Percentiles rank a stretch among this genome's conserved stretches.
Conservation (phyloP, 2,329 filamentous ascomycete genomes). For the Gaeumannomyces sp. region DNA sequence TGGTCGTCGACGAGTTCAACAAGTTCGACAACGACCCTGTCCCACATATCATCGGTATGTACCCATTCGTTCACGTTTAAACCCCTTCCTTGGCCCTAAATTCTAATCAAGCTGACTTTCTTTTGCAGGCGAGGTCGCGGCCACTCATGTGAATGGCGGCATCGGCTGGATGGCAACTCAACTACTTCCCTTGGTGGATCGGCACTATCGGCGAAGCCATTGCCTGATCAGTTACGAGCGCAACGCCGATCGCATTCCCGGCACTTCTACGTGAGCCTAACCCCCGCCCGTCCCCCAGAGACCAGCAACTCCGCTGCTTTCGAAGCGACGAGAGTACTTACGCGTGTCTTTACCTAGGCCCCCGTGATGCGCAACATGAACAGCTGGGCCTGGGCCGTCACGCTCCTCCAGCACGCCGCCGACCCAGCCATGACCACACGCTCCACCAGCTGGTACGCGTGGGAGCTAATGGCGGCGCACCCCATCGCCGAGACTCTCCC, state of each 20-base stretch:
- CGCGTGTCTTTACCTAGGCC: constrained; percentile 20
- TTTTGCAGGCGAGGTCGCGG: constrained; percentile 42
- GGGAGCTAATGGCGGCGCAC: constrained; percentile 41
- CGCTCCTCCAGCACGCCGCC: constrained; percentile 42
- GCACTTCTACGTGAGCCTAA: constrained; percentile 8
- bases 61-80: not conserved
- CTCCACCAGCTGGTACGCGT: constrained; percentile 44
- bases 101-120: not conserved
- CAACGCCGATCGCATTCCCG: constrained; percentile 12
- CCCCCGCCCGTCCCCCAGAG: not conserved
- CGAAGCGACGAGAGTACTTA: not conserved
- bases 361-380: constrained; percentile 44
- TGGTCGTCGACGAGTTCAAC: constrained; percentile 39
- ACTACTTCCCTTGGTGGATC: constrained; percentile 13
- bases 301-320: not conserved
- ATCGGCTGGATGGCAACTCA: constrained; percentile 29
- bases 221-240: constrained; percentile 14
- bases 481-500: constrained; percentile 41
- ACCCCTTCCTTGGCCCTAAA: constrained; percentile 11
- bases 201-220: constrained; percentile 13
- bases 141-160: constrained; percentile 45
- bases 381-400: constrained; percentile 45
- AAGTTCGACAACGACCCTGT: constrained; percentile 42
- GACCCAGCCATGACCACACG: constrained; percentile 41
- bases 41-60: constrained; percentile 7